A percentile compares a stretch with the other conserved stretches of the same genome.
Evolutionary conservation across 2,329 filamentous ascomycete genomes (phyloP).

Genomic region (Ophiostoma sp.): DNA sequence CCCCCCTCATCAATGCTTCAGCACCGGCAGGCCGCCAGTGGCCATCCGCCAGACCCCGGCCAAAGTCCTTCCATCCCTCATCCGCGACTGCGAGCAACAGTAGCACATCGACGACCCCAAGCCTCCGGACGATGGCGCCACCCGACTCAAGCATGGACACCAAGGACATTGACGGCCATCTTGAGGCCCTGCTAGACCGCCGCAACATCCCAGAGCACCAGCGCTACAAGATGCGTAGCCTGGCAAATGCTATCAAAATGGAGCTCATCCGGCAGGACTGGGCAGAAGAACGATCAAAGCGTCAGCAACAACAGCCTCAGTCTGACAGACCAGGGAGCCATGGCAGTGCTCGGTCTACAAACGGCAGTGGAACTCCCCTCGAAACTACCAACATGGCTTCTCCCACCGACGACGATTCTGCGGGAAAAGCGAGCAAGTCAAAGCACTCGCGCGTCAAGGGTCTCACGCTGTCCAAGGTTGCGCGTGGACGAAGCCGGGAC

Average conservation of each 20-base stretch:
- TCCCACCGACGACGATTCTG: slow-evolving; percentile 28
- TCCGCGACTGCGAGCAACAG: slow-evolving; percentile 34
- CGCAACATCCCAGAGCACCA: slow-evolving; percentile 92
- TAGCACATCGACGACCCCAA: slow-evolving; percentile 25
- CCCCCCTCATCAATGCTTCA: slow-evolving; percentile 20
- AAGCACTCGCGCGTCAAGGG: slow-evolving; percentile 65
- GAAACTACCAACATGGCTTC: background rate
- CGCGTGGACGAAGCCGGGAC: slow-evolving; percentile 31
- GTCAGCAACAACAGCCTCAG: slow-evolving; percentile 12
- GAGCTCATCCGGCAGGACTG: slow-evolving; percentile 92
- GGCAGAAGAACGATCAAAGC: slow-evolving; percentile 56
- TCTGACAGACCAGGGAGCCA: slow-evolving; percentile 32
- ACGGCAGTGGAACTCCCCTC: slow-evolving; percentile 1
- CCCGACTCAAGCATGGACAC: slow-evolving; percentile 50
- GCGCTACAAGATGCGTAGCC: slow-evolving; percentile 86
- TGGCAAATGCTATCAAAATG: slow-evolving; percentile 86
- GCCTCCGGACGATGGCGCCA: slow-evolving; percentile 30
- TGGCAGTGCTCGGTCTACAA: slow-evolving; percentile 38
- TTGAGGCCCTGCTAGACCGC: slow-evolving; percentile 66
- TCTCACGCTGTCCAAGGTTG: slow-evolving; percentile 65
- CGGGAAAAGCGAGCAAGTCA: slow-evolving; percentile 43
- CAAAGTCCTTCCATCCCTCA: slow-evolving; percentile 47
- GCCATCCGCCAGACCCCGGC: slow-evolving; percentile 39
- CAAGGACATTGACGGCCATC: slow-evolving; percentile 51
- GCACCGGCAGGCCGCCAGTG: slow-evolving; percentile 18